Percentiles rank a stretch among this genome's conserved stretches.
Conservation (phyloP, 495 filamentous ascomycete genomes). For the Neurospora sp. region DNA sequence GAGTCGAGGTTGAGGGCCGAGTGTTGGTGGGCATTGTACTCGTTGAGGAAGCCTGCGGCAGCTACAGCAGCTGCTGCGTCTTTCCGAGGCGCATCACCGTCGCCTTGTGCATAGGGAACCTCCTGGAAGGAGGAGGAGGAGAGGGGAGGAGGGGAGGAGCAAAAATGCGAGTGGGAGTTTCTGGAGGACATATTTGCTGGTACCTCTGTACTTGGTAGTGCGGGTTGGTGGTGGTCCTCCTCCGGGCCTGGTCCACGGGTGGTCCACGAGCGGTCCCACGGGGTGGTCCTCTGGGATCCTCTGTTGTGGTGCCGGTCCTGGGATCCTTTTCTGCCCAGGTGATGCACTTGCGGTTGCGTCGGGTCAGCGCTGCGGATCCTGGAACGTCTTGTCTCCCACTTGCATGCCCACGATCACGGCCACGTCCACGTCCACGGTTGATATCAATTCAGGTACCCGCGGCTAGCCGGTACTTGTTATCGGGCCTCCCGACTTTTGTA, state of each 20-base stretch:
- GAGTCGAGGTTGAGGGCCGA: constrained; percentile 8
- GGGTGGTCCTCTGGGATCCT: background rate
- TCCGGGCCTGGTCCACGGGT: background rate
- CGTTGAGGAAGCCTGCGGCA: constrained; percentile 2
- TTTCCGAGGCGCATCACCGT: background rate
- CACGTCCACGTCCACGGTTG: background rate
- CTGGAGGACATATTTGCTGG: background rate
- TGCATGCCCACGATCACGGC: background rate
- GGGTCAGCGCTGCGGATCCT: background rate
- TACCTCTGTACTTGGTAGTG: background rate
- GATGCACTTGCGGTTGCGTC: background rate
- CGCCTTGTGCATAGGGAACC: background rate
- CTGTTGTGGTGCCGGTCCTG: background rate
- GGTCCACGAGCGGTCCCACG: background rate
- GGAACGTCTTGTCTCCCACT: background rate
- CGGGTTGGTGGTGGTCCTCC: background rate
- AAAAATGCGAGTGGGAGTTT: background rate
- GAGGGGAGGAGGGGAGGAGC: background rate
- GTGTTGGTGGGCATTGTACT: constrained; percentile 1
- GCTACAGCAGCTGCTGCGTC: constrained; percentile 6
- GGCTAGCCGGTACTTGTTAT: background rate
- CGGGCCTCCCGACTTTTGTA: background rate
- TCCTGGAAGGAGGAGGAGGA: background rate
- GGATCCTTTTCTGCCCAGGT: background rate
- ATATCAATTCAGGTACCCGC: background rate